A percentile compares a stretch with the other conserved stretches of the same genome.
Conservation (phyloP, 1,284 basidiomycete genomes). For the Ganoderma lucidum region DNA sequence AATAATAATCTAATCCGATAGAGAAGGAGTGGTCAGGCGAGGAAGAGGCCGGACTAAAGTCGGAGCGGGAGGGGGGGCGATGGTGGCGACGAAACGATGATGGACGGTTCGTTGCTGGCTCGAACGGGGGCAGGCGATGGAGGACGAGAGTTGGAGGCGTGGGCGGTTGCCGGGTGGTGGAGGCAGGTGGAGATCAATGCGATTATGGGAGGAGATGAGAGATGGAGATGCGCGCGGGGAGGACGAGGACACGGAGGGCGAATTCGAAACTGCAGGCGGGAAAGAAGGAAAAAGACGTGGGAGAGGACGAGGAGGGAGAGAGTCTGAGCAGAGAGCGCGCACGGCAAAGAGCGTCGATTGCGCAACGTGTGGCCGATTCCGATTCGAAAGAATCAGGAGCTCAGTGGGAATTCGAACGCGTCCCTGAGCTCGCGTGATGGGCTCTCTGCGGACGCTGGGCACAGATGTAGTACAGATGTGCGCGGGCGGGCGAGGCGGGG, state of each 20-base stretch:
- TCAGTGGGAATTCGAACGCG: background rate
- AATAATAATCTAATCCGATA: background rate
- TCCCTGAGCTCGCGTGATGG: background rate
- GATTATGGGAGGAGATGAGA: background rate
- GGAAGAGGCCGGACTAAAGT: conserved; percentile 8
- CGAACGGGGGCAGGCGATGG: background rate
- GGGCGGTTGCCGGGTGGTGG: background rate
- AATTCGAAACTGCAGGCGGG: background rate
- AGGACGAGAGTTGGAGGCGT: background rate
- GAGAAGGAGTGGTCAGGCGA: conserved; percentile 11
- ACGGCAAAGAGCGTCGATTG: background rate
- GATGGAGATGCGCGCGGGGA: background rate
- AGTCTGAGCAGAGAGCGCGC: background rate
- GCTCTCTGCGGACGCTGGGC: background rate
- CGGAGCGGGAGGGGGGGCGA: conserved; percentile 6
- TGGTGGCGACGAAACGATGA: conserved; percentile 6
- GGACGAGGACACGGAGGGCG: background rate
- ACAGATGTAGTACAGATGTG: background rate
- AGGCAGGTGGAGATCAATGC: background rate
- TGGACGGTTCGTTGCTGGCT: conserved; percentile 10
- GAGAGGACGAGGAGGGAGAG: background rate
- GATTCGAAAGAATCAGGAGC: conserved; percentile 1
- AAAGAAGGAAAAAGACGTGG: background rate
- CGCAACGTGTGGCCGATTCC: conserved; percentile 4
- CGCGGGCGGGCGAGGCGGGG: conserved; percentile 1